These are phyloP conservation scores for Vinca minor DNA, from an alignment of 257 asterid genomes.

Conservation along the genomic window DNA sequence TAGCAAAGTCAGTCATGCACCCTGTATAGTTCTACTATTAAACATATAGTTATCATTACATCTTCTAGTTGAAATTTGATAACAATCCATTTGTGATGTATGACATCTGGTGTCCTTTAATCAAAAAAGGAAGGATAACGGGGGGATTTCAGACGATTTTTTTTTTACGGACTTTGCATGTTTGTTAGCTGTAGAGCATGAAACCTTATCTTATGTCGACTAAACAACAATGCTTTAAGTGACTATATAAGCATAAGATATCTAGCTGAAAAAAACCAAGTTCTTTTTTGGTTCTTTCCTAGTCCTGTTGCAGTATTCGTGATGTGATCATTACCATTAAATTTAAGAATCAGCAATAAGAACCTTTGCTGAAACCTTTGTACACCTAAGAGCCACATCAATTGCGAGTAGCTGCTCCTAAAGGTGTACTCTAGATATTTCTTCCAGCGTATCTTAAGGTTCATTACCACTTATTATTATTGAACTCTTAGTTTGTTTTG, in stretches of 20 bases:
- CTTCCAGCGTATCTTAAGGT: no score
- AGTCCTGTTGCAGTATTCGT: neutral
- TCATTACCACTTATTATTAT: no score
- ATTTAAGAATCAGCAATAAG: neutral
- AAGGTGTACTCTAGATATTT: neutral
- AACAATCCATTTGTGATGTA: no score
- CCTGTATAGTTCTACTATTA: no score
- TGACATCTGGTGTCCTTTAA: neutral
- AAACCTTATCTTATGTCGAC: neutral
- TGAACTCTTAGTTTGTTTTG: no score
- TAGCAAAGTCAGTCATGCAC: no score
- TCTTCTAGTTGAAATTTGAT: no score
- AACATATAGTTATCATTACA: no score
- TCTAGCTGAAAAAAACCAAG: neutral
- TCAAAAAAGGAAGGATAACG: neutral
- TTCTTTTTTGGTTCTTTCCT: no score
- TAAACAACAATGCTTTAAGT: neutral
- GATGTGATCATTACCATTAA: neutral
- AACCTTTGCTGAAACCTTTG: neutral
- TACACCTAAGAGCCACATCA: neutral
- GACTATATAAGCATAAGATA: neutral
- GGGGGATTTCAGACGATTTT: neutral
- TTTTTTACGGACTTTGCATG: neutral
- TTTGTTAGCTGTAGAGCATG: neutral
- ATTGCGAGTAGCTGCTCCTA: no score